Evolutionary conservation across 345 rosid genomes (phyloP).

Genomic region (Citrus inodora): DNA sequence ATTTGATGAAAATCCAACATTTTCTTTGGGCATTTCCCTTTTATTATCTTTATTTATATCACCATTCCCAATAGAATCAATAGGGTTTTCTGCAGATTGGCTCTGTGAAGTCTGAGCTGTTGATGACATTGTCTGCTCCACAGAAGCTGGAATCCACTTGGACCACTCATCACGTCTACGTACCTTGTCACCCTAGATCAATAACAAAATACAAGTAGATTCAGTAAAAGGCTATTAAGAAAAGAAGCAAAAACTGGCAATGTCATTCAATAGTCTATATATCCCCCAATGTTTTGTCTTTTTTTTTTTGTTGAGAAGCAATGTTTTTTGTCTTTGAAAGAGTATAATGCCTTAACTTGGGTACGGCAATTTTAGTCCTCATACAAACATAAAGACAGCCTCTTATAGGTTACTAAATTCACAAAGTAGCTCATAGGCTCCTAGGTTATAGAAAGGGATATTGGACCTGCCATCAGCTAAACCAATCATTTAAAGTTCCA

Average conservation of each 20-base stretch:
- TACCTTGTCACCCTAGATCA: conserved; percentile 65
- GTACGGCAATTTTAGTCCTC: background rate
- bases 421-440: background rate
- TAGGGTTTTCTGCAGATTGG: conserved; percentile 32
- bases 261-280: background rate
- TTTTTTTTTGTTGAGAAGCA: background rate
- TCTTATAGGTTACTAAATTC: background rate
- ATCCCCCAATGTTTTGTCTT: background rate
- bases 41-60: conserved; percentile 27
- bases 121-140: conserved; percentile 14
- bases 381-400: background rate
- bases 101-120: conserved; percentile 36
- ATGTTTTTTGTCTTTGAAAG: background rate
- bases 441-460: background rate
- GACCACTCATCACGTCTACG: conserved; percentile 75
- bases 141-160: conserved; percentile 58
- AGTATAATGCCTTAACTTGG: background rate
- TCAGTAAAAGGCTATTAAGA: background rate
- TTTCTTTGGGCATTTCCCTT: conserved; percentile 20
- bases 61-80: conserved; percentile 19
- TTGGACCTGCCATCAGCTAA: background rate
- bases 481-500: background rate
- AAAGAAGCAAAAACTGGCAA: background rate
- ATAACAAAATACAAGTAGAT: conserved; percentile 14
- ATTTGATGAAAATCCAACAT: conserved; percentile 8